phyloP scores from a whole-genome alignment of 176 grass and related monocot genomes.

The Aegilops tauschii region DNA sequence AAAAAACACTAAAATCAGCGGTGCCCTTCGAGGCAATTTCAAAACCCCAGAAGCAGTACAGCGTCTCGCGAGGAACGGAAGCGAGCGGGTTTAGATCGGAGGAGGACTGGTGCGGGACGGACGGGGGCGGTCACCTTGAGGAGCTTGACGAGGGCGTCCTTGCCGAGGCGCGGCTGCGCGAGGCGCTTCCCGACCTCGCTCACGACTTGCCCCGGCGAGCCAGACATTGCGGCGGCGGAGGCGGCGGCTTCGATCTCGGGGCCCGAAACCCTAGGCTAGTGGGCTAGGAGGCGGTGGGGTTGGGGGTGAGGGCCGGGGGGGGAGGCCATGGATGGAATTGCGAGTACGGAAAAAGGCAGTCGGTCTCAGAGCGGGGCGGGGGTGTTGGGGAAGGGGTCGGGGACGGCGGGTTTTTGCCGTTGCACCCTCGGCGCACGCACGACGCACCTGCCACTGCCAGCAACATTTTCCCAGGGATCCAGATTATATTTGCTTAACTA shows the following conservation, averaged over 20 bases:
- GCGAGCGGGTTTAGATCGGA: background rate
- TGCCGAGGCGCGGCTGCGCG: slow-evolving; percentile 72
- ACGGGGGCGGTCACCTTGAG: slow-evolving; percentile 59
- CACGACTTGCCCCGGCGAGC: slow-evolving; percentile 46
- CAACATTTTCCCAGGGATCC: background rate
- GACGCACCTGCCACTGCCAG: too few species aligned
- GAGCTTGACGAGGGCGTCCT: slow-evolving; percentile 82
- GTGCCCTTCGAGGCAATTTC: background rate
- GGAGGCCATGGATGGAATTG: slow-evolving; percentile 35
- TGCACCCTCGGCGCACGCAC: background rate
- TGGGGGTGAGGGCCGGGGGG: background rate
- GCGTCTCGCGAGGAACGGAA: background rate
- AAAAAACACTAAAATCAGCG: background rate
- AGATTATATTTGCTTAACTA: background rate
- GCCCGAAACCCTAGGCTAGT: slow-evolving; percentile 36
- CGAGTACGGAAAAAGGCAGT: background rate
- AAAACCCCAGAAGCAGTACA: background rate
- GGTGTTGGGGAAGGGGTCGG: background rate
- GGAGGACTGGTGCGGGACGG: background rate
- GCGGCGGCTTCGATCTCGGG: background rate
- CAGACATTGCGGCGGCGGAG: slow-evolving; percentile 19
- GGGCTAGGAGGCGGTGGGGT: slow-evolving; percentile 1
- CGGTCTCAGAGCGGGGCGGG: background rate
- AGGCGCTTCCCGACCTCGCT: slow-evolving; percentile 72
- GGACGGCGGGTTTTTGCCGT: background rate